A percentile compares a stretch with the other conserved stretches of the same genome.
These are phyloP conservation scores for Arabidopsis suecica DNA, from an alignment of 345 rosid species.

Conservation along the genomic window DNA sequence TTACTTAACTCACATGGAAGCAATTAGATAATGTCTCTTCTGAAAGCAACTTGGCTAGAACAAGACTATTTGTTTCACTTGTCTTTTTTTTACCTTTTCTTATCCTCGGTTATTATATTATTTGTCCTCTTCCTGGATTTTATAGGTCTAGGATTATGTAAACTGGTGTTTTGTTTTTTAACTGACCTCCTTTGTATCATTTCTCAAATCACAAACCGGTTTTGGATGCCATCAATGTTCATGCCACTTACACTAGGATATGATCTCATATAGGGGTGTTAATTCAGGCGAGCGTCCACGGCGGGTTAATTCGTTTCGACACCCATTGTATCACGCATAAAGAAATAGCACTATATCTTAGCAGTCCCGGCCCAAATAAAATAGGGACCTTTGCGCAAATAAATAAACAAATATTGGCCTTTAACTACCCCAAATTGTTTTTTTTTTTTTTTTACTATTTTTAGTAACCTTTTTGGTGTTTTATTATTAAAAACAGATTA, in stretches of 20 bases:
- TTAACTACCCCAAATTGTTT: too few species aligned
- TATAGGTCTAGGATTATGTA: background rate
- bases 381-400: too few species aligned
- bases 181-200: background rate
- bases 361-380: too few species aligned
- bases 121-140: background rate
- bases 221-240: background rate
- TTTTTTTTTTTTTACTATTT: too few species aligned
- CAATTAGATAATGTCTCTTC: conserved; percentile 25
- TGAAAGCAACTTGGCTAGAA: conserved; percentile 29
- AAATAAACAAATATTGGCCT: too few species aligned
- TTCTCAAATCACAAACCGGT: background rate
- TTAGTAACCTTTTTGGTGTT: too few species aligned
- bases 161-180: background rate
- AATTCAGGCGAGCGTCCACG: too few species aligned
- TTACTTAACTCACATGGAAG: conserved; percentile 39
- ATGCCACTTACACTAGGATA: background rate
- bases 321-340: too few species aligned
- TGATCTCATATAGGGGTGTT: background rate
- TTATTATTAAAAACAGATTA: too few species aligned
- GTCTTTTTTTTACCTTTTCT: background rate
- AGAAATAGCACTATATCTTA: too few species aligned
- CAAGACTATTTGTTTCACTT: conserved; percentile 2
- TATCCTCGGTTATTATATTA: background rate
- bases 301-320: too few species aligned